Percentiles rank a stretch among this genome's conserved stretches.
phyloP scores from a whole-genome alignment of 768 basidiomycete genomes.

The Pleurotus djamor region DNA sequence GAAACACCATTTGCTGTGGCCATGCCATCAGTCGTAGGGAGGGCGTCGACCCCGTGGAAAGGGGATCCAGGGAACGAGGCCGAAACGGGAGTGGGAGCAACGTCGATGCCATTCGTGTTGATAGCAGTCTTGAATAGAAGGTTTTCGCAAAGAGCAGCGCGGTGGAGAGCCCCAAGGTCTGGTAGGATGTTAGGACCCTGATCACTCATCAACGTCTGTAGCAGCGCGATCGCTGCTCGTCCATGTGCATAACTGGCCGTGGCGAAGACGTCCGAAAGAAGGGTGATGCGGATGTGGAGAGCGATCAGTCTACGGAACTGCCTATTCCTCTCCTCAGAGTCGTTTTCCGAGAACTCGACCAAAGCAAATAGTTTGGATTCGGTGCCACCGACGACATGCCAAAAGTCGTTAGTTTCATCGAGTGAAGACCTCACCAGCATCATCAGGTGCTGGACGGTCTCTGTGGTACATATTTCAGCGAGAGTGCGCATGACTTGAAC shows the following conservation, averaged over 20 bases:
- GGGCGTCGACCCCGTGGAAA: conserved; percentile 35
- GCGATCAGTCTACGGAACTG: conserved; percentile 73
- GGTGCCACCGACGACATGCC: conserved; percentile 45
- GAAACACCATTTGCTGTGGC: conserved; percentile 27
- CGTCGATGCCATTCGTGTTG: conserved; percentile 49
- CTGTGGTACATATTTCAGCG: conserved; percentile 80
- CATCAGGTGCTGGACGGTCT: conserved; percentile 70
- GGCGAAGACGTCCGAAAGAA: conserved; percentile 86
- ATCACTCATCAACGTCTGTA: conserved; percentile 71
- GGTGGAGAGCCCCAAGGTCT: conserved; percentile 78
- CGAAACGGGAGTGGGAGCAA: conserved; percentile 36
- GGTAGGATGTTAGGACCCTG: conserved; percentile 62
- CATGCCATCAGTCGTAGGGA: conserved; percentile 33
- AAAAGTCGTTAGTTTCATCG: conserved; percentile 67
- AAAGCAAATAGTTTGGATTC: conserved; percentile 65
- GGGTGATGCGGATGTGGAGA: conserved; percentile 74
- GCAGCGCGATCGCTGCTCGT: conserved; percentile 68
- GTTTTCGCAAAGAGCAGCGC: conserved; percentile 85
- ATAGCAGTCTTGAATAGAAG: conserved; percentile 68
- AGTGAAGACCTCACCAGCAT: conserved; percentile 70
- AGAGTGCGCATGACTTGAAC: conserved; percentile 88
- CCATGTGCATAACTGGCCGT: conserved; percentile 82
- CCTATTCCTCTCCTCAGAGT: conserved; percentile 41
- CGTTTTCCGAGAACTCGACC: conserved; percentile 41
- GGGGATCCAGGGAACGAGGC: conserved; percentile 51